These are phyloP conservation scores for Gnetum montanum DNA, from an alignment of 75 land plant species.

Conservation along the genomic window DNA sequence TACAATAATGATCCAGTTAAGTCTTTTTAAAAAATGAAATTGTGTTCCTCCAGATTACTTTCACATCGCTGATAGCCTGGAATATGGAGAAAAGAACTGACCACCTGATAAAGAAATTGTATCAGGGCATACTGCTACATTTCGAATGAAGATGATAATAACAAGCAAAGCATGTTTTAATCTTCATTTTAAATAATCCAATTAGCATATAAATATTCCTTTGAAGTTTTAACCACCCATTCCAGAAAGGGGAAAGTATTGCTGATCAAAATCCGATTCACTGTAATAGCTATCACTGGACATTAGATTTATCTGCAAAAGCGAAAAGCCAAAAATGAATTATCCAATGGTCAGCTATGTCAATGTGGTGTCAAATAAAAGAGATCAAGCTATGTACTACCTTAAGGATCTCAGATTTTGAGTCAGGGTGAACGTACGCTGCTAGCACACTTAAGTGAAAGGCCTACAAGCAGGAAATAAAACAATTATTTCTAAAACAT, in stretches of 20 bases:
- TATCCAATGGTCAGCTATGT: neutral
- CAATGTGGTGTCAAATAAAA: neutral
- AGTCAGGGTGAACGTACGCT: slow-evolving; percentile 60
- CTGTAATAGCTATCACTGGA: slow-evolving; percentile 2
- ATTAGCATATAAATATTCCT: no score
- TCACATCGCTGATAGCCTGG: no score
- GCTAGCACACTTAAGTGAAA: slow-evolving; percentile 80
- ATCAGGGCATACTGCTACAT: no score
- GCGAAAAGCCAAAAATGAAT: neutral
- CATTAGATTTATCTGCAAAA: slow-evolving; percentile 7
- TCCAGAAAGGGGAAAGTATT: slow-evolving; percentile 3
- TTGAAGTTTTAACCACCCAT: slow-evolving; percentile 10
- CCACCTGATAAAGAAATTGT: no score
- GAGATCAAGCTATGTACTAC: slow-evolving; percentile 15
- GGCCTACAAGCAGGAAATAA: slow-evolving; percentile 22
- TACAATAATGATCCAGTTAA: no score
- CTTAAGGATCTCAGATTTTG: slow-evolving; percentile 78
- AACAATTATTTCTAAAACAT: neutral
- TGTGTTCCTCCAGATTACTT: no score
- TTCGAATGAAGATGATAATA: no score
- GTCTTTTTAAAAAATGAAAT: no score
- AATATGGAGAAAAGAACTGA: no score
- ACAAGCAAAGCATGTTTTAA: no score
- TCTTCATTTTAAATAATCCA: no score
- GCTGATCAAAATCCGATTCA: slow-evolving; percentile 1